phyloP scores from a whole-genome alignment of 2,329 filamentous ascomycete species.

The Samsoniella hepiali region DNA sequence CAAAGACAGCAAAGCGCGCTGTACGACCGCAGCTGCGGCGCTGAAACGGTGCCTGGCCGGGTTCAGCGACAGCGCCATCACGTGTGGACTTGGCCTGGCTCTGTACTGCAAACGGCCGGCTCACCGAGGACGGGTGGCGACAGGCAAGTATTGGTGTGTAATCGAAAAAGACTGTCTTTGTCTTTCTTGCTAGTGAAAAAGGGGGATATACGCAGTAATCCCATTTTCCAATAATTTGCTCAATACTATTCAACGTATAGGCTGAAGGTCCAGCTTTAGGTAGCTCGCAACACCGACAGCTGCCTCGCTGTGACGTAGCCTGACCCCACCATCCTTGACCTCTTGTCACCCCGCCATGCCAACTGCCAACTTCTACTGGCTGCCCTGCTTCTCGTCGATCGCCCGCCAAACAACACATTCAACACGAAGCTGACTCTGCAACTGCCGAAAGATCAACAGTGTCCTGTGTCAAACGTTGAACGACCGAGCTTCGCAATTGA shows the following conservation, averaged over 20 bases:
- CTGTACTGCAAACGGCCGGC: not conserved
- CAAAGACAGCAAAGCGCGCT: not conserved
- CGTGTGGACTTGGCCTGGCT: not conserved
- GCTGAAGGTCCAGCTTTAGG: not conserved
- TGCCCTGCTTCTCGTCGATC: not conserved
- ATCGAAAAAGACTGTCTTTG: too few relatives aligned
- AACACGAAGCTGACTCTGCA: not conserved
- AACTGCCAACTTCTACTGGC: constrained; percentile 4
- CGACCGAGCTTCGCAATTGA: not conserved
- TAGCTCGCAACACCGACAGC: not conserved
- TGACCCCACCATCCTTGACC: constrained; percentile 4
- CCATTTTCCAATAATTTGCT: too few relatives aligned
- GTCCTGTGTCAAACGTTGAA: not conserved
- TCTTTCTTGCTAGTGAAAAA: too few relatives aligned
- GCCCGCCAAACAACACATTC: not conserved
- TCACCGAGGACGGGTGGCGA: not conserved
- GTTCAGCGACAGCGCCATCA: not conserved
- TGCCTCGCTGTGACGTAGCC: constrained; percentile 12
- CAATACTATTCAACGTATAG: not conserved
- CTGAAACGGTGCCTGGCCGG: not conserved
- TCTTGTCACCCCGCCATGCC: constrained; percentile 5
- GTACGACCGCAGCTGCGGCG: not conserved
- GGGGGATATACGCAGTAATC: too few relatives aligned
- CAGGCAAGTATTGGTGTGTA: not conserved
- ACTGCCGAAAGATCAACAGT: not conserved